Conservation (phyloP, 176 grass and related monocot species). For the Aegilops bicornis region DNA sequence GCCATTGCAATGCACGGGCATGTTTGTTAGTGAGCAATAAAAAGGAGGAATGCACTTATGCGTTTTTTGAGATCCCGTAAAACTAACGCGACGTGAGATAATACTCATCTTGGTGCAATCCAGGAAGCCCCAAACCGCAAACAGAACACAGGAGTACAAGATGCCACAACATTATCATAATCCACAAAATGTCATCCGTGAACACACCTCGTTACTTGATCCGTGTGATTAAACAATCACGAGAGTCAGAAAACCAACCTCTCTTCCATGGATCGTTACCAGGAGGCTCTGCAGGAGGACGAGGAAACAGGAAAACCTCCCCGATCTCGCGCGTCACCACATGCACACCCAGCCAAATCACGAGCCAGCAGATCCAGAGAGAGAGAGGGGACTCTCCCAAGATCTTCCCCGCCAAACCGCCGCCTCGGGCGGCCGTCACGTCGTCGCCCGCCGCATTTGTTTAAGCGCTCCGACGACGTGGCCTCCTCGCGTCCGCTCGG, state of each 20-base stretch:
- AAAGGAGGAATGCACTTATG: no score
- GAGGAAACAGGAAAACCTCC: conserved; percentile 5
- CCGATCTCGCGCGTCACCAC: neutral
- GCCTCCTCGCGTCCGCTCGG: neutral
- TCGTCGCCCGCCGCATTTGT: conserved; percentile 7
- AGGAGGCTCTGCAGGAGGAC: neutral
- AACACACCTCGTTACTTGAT: conserved; percentile 28
- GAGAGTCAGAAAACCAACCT: neutral
- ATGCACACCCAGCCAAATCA: neutral
- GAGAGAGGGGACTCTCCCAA: neutral
- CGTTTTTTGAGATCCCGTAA: no score
- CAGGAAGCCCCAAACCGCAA: neutral
- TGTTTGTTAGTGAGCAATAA: no score
- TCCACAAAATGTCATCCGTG: neutral
- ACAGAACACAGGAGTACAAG: neutral
- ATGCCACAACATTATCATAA: neutral
- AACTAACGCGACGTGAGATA: no score
- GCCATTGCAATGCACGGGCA: no score
- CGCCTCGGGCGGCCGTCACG: neutral
- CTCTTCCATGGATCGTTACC: neutral
- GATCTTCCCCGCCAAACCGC: neutral
- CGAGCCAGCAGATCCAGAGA: neutral
- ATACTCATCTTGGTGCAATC: no score
- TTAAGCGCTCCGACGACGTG: conserved; percentile 30
- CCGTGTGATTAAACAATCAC: neutral